Evolutionary conservation across 129 eudicot genomes (phyloP).

Genomic region (Artemisia annua): DNA sequence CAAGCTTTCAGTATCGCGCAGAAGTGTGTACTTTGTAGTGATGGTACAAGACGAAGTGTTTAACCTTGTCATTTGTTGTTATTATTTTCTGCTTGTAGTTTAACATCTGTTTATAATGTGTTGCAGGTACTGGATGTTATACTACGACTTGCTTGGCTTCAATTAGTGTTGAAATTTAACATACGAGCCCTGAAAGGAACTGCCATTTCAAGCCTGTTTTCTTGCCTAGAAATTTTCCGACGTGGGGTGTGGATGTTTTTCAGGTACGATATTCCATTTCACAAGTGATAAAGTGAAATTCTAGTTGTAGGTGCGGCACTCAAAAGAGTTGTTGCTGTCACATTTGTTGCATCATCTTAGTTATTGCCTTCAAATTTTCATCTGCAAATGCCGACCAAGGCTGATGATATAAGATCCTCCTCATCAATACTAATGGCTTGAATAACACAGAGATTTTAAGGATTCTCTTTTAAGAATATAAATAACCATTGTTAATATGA

Average conservation of each 20-base stretch:
- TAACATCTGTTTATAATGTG: conserved; percentile 11
- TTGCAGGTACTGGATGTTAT: conserved; percentile 60
- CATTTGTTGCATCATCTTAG: background rate
- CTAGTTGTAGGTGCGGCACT: background rate
- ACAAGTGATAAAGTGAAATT: background rate
- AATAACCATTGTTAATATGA: no score
- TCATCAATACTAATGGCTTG: background rate
- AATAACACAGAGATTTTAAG: no score
- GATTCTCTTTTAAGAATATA: no score
- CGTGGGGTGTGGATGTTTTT: conserved; percentile 94
- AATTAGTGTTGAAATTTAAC: conserved; percentile 51
- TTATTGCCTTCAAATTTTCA: background rate
- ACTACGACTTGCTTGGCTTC: conserved; percentile 78
- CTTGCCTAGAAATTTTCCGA: conserved; percentile 74
- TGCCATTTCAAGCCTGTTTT: conserved; percentile 45
- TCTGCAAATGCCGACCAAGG: background rate
- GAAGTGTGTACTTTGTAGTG: conserved; percentile 58
- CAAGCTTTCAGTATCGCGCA: conserved; percentile 53
- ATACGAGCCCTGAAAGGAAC: conserved; percentile 49
- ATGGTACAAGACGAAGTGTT: conserved; percentile 47
- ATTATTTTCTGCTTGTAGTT: background rate
- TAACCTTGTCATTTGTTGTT: conserved; percentile 1
- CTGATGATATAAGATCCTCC: background rate
- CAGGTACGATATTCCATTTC: conserved; percentile 45
- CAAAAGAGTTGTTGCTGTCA: background rate